Evolutionary conservation across 73 alveolate genomes (phyloP).

Genomic region (Symbiodinium pilosum): DNA sequence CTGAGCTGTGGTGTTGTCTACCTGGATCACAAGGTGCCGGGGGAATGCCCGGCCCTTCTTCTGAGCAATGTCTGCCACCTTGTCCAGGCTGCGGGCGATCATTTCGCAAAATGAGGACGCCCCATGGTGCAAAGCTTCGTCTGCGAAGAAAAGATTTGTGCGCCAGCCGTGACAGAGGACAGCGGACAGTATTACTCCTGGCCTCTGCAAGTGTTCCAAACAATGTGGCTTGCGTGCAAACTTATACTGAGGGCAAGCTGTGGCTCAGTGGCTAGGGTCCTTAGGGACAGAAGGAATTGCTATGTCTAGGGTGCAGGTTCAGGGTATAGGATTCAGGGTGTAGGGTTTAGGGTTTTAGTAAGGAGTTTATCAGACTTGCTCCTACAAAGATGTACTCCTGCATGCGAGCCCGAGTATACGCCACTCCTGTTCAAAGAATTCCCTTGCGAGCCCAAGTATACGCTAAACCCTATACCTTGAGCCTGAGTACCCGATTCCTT

Average conservation of each 20-base stretch:
- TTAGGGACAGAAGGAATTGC: no score
- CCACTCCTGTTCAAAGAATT: no score
- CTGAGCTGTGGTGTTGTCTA: conserved; percentile 22
- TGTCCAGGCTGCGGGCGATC: conserved; percentile 14
- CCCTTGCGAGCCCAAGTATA: no score
- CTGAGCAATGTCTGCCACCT: neutral
- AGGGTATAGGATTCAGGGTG: no score
- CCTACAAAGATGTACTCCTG: no score
- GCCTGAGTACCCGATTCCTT: no score
- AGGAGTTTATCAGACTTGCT: no score
- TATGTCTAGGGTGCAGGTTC: no score
- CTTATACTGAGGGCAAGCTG: neutral
- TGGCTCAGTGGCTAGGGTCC: no score
- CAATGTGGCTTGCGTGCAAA: neutral
- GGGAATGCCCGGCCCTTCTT: conserved; percentile 18
- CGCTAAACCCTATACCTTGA: no score
- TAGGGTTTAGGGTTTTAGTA: no score
- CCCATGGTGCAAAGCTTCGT: neutral
- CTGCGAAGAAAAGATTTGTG: neutral
- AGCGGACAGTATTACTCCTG: neutral
- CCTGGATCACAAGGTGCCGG: conserved; percentile 6
- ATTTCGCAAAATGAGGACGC: neutral
- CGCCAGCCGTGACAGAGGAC: conserved; percentile 15
- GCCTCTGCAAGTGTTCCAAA: neutral
- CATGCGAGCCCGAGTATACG: no score